Conservation (phyloP, 2,329 filamentous ascomycete species). For the Pleomassaria siparia region DNA sequence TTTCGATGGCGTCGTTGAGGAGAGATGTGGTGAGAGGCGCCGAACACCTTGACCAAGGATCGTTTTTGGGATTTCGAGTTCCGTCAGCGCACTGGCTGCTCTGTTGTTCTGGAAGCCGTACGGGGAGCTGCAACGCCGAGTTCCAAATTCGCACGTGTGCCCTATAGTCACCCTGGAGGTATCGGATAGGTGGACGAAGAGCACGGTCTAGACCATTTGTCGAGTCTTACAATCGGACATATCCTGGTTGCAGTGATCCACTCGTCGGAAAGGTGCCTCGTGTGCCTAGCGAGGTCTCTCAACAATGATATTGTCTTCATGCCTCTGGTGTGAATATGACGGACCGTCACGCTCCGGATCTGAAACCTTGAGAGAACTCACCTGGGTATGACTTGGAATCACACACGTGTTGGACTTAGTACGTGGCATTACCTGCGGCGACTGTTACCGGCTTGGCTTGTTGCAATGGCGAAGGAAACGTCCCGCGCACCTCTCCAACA, state of each 20-base stretch:
- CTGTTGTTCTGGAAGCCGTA: slow-evolving; percentile 13
- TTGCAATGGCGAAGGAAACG: slow-evolving; percentile 40
- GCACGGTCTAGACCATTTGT: slow-evolving; percentile 34
- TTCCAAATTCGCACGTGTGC: slow-evolving; percentile 30
- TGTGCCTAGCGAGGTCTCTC: slow-evolving; percentile 56
- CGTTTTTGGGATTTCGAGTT: slow-evolving; percentile 55
- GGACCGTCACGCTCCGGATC: slow-evolving; percentile 43
- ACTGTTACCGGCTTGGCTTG: slow-evolving; percentile 10
- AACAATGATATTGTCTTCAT: slow-evolving; percentile 25
- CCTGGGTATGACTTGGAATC: slow-evolving; percentile 5
- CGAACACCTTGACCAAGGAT: slow-evolving; percentile 51
- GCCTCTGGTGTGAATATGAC: slow-evolving; percentile 30
- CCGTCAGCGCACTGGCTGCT: slow-evolving; percentile 15
- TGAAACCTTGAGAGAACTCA: slow-evolving; percentile 19
- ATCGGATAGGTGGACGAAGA: slow-evolving; percentile 36
- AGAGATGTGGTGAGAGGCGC: slow-evolving; percentile 55
- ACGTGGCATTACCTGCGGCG: slow-evolving; percentile 22
- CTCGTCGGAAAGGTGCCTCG: slow-evolving; percentile 60
- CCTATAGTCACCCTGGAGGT: slow-evolving; percentile 32
- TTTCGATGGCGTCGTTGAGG: slow-evolving; percentile 40
- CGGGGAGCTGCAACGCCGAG: slow-evolving; percentile 39
- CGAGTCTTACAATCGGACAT: slow-evolving; percentile 50
- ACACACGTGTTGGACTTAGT: slow-evolving; percentile 28
- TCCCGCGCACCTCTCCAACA: slow-evolving; percentile 54
- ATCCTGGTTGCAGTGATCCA: slow-evolving; percentile 46